Evolutionary conservation across 306 rosid species (phyloP), one percentile per base, ranked within the genome.

Genomic region (Quercus bicolor): DNA sequence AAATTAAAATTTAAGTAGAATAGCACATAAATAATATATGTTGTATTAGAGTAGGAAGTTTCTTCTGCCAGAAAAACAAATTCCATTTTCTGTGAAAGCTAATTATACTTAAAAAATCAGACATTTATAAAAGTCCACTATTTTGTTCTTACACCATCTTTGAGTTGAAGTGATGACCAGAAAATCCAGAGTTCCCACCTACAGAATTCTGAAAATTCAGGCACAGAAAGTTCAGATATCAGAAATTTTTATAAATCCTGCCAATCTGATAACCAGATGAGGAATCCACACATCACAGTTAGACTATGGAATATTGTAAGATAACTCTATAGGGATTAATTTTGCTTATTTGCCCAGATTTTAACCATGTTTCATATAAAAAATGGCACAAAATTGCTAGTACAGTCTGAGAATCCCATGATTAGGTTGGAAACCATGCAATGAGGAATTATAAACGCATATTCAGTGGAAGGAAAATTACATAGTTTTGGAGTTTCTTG

Each of bases 111-210:
- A 18, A 66, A 33, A 34, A 34, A 34, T 9, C 24, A 5, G 51
- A 10, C 26, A 66, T 28, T 33, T 7, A 33, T 66, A 23, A 6
- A 16, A 33, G 52, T 7, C 52, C 72, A 33, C 13, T 33, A 34
- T 37, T 16, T 33, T 12, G 31, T 60, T 84, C 98, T 88, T 86
- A 94, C 98, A 15, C 78, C 51, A 79, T 89, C 78, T 84, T 91
- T 29, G 92, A 88, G 87, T 94, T 94, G 75, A 83, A 82, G 89
- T 94, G 98, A 48, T 84, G 82, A 73, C 98, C 98, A 53, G 98
- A 91, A 84, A 84, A 88, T 81, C 89, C 98, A 65, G 98, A 94
- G 68, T 79, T 73, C 78, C 93, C 98, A 76, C 98, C 98, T 72
- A 92, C 89, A 71, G 98, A 94, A 88, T 94, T 94, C 98, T 94